These are phyloP conservation scores for Sclerotinia borealis DNA, from an alignment of 2,329 filamentous ascomycete species.

Conservation along the genomic window DNA sequence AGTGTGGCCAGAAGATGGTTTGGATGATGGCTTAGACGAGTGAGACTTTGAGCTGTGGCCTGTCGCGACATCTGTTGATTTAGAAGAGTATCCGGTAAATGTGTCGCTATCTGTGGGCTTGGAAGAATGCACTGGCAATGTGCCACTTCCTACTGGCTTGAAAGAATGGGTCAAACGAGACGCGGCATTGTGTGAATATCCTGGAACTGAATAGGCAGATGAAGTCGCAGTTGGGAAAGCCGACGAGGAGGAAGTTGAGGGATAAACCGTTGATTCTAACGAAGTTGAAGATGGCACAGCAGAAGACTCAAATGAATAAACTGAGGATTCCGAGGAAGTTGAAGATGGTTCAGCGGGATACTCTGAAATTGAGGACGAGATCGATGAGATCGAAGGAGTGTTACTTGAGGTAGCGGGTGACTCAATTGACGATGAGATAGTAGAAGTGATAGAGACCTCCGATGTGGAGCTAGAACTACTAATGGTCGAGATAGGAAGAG, in stretches of 20 bases:
- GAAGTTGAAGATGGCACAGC: not conserved
- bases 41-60: not conserved
- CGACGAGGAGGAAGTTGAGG: not conserved
- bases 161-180: not conserved
- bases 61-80: not conserved
- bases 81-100: not conserved
- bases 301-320: not conserved
- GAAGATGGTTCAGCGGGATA: not conserved
- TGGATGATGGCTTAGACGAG: not conserved
- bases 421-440: not conserved
- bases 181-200: not conserved
- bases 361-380: not conserved
- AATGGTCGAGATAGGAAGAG: not conserved
- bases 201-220: not conserved
- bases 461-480: slow-evolving; percentile 9
- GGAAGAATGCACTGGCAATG: not conserved
- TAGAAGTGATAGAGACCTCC: not conserved
- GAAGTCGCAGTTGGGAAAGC: not conserved
- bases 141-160: not conserved
- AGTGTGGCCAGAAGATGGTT: slow-evolving; percentile 7
- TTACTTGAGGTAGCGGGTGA: not conserved
- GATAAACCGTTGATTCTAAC: not conserved
- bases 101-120: not conserved
- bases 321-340: not conserved
- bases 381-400: not conserved